These are phyloP conservation scores for Penicillium sp. DNA, from an alignment of 2,329 filamentous ascomycete genomes.

Conservation along the genomic window DNA sequence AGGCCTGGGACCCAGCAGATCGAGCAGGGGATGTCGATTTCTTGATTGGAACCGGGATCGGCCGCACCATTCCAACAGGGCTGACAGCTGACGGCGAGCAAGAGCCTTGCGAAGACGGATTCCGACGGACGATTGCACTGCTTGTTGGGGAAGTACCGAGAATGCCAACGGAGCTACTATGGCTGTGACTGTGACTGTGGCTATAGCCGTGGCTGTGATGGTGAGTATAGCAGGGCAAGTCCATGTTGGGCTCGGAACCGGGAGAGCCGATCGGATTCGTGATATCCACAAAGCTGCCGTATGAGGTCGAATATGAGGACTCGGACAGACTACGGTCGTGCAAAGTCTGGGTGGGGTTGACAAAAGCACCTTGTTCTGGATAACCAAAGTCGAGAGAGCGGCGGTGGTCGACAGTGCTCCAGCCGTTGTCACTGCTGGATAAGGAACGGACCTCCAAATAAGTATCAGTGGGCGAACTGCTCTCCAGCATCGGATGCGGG, in stretches of 20 bases:
- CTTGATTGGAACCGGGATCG: slow-evolving; percentile 54
- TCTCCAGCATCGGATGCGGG: slow-evolving; percentile 44
- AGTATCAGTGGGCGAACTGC: slow-evolving; percentile 69
- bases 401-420: slow-evolving; percentile 74
- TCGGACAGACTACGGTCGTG: slow-evolving; percentile 85
- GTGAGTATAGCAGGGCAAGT: slow-evolving; percentile 44
- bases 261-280: slow-evolving; percentile 78
- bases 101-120: slow-evolving; percentile 43
- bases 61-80: slow-evolving; percentile 63
- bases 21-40: slow-evolving; percentile 52
- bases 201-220: slow-evolving; percentile 23
- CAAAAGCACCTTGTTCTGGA: slow-evolving; percentile 64
- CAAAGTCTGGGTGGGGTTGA: slow-evolving; percentile 86
- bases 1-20: slow-evolving; percentile 57
- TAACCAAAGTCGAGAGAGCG: slow-evolving; percentile 67
- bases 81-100: slow-evolving; percentile 54
- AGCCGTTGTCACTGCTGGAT: slow-evolving; percentile 80
- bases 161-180: slow-evolving; percentile 22
- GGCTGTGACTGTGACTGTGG: slow-evolving; percentile 23
- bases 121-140: slow-evolving; percentile 37
- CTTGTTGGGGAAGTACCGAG: slow-evolving; percentile 20
- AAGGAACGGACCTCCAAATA: slow-evolving; percentile 84
- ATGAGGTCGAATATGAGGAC: slow-evolving; percentile 71
- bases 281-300: slow-evolving; percentile 78
- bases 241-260: slow-evolving; percentile 69